Evolutionary conservation across 2,329 filamentous ascomycete genomes (phyloP).

Genomic region (Stachybotrys elegans): DNA sequence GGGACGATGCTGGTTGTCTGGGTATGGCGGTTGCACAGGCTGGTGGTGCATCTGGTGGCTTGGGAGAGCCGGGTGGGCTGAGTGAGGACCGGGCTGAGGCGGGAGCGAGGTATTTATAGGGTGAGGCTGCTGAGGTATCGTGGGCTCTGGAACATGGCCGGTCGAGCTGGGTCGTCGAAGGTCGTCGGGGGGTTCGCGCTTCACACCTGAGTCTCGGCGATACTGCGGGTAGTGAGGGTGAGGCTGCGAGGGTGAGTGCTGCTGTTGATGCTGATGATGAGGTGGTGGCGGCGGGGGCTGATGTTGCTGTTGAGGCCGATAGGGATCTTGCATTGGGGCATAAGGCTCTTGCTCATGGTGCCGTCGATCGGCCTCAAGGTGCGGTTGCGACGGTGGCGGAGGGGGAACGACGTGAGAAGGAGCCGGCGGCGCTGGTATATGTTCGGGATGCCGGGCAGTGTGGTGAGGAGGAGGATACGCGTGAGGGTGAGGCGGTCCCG

Average conservation of each 20-base stretch:
- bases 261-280: conserved; percentile 14
- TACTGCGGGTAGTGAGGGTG: conserved; percentile 36
- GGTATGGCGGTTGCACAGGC: conserved; percentile 31
- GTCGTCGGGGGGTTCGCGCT: conserved; percentile 50
- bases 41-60: conserved; percentile 23
- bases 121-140: conserved; percentile 24
- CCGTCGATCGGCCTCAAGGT: conserved; percentile 45
- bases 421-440: conserved; percentile 23
- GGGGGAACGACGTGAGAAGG: conserved; percentile 14
- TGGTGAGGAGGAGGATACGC: conserved; percentile 14
- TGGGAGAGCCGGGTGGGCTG: no score
- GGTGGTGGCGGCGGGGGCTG: conserved; percentile 13
- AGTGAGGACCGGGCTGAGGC: conserved; percentile 22
- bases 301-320: conserved; percentile 25
- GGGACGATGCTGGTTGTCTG: conserved; percentile 45
- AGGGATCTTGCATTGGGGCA: conserved; percentile 50
- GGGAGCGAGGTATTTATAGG: conserved; percentile 24
- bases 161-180: conserved; percentile 49
- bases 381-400: conserved; percentile 25
- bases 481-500: conserved; percentile 12
- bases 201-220: conserved; percentile 46
- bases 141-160: conserved; percentile 35
- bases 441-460: conserved; percentile 21
- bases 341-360: conserved; percentile 53
- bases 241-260: conserved; percentile 36